Percentiles rank a stretch among this genome's conserved stretches.
Conservation (phyloP, 495 filamentous ascomycete species). For the Penicillium lividum region DNA sequence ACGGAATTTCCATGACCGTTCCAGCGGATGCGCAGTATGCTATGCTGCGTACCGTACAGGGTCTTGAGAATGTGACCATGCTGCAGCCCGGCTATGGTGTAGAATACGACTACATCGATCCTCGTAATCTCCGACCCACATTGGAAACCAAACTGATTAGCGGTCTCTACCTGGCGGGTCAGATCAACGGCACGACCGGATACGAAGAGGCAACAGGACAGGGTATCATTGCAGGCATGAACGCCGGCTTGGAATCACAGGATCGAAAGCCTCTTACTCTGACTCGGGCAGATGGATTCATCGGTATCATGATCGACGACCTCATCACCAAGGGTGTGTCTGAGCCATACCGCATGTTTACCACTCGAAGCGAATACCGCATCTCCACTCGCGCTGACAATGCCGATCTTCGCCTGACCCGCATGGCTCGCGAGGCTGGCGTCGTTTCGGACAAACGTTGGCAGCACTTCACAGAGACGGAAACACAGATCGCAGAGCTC, state of each 20-base stretch:
- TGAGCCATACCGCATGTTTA: conserved; percentile 99
- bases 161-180: conserved; percentile 90
- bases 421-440: conserved; percentile 72
- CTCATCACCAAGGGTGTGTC: conserved; percentile 95
- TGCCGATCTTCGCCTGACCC: conserved; percentile 84
- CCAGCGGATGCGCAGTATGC: conserved; percentile 81
- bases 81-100: conserved; percentile 96
- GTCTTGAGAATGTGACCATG: conserved; percentile 89
- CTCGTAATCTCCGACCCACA: conserved; percentile 78
- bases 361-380: conserved; percentile 90
- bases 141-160: conserved; percentile 91
- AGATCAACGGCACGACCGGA: conserved; percentile 97
- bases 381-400: conserved; percentile 91
- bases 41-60: conserved; percentile 79
- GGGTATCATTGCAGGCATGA: conserved; percentile 89
- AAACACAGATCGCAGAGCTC: conserved; percentile 64
- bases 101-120: conserved; percentile 98
- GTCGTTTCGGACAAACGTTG: conserved; percentile 80
- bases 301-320: conserved; percentile 99
- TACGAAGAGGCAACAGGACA: conserved; percentile 98
- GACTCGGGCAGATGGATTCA: conserved; percentile 86
- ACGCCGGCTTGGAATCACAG: conserved; percentile 80
- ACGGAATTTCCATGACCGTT: conserved; percentile 95
- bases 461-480: conserved; percentile 63
- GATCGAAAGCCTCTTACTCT: conserved; percentile 64